phyloP scores from a whole-genome alignment of 805 yeast genomes.

The Zygoascus biomembranicola region DNA sequence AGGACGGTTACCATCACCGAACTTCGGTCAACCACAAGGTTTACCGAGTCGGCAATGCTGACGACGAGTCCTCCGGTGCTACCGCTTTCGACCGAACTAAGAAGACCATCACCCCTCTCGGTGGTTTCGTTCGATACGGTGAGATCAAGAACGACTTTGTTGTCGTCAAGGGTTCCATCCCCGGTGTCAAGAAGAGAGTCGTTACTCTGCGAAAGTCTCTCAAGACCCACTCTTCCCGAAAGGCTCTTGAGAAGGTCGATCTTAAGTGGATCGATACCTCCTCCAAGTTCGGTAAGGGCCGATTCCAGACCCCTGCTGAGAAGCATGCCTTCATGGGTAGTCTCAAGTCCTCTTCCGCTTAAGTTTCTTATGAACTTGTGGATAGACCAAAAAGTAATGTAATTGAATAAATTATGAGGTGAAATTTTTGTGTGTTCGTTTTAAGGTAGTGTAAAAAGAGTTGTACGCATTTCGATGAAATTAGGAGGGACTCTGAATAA shows the following conservation, averaged over 20 bases:
- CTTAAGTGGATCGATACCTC: slow-evolving; percentile 99
- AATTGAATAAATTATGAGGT: neutral
- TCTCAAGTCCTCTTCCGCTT: slow-evolving; percentile 48
- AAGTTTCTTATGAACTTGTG: neutral
- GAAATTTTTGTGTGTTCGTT: no score
- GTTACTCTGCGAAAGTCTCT: slow-evolving; percentile 98
- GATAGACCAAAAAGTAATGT: neutral
- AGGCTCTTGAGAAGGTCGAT: slow-evolving; percentile 91
- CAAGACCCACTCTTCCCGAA: slow-evolving; percentile 96
- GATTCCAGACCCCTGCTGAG: slow-evolving; percentile 99
- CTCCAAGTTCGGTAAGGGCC: slow-evolving; percentile 99
- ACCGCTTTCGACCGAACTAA: slow-evolving; percentile 99
- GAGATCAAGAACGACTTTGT: slow-evolving; percentile 94
- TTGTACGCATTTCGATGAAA: no score
- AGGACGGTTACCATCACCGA: slow-evolving; percentile 99
- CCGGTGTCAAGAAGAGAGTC: slow-evolving; percentile 99
- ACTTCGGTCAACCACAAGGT: slow-evolving; percentile 99
- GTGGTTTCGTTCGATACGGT: slow-evolving; percentile 99
- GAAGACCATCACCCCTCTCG: slow-evolving; percentile 99
- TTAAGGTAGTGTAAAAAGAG: no score
- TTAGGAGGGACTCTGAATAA: no score
- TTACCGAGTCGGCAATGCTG: slow-evolving; percentile 98
- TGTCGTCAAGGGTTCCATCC: slow-evolving; percentile 96
- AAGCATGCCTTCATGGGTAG: slow-evolving; percentile 99
- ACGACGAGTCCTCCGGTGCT: slow-evolving; percentile 88